phyloP scores from a whole-genome alignment of 2,329 filamentous ascomycete genomes.

The Fusarium sp. region DNA sequence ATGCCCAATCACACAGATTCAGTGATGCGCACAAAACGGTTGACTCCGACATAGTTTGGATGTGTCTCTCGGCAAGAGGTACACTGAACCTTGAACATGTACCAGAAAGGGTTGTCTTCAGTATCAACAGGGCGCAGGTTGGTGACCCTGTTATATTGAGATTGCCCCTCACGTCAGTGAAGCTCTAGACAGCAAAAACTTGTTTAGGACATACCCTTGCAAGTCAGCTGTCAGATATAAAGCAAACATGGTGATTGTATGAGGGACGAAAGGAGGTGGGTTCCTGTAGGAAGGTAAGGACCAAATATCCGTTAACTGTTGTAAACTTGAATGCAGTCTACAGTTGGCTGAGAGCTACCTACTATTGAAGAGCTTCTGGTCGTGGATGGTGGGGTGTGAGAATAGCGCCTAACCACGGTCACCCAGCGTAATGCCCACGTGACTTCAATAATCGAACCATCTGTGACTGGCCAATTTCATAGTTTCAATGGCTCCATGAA shows the following conservation, averaged over 20 bases:
- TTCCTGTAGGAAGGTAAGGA: not conserved
- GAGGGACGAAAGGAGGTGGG: not conserved
- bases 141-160: constrained; percentile 74
- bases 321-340: constrained; percentile 20
- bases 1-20: not conserved
- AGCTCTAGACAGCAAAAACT: constrained; percentile 2
- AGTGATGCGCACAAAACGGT: constrained; percentile 78
- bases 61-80: constrained; percentile 96
- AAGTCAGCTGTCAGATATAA: constrained; percentile 76
- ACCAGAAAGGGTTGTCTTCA: constrained; percentile 86
- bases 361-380: constrained; percentile 7
- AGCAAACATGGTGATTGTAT: constrained; percentile 66
- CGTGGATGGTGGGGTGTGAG: constrained; percentile 45
- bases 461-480: constrained; percentile 43
- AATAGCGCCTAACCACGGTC: constrained; percentile 27
- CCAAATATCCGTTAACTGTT: constrained; percentile 1
- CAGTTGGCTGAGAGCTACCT: constrained; percentile 28
- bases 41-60: constrained; percentile 86
- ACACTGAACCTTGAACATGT: constrained; percentile 98
- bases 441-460: constrained; percentile 45
- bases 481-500: constrained; percentile 25
- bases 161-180: constrained; percentile 36
- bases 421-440: constrained; percentile 31
- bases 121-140: constrained; percentile 88
- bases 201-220: constrained; percentile 64